These are phyloP conservation scores for Cytospora paraplurivora DNA, from an alignment of 2,329 filamentous ascomycete species.

Conservation along the genomic window DNA sequence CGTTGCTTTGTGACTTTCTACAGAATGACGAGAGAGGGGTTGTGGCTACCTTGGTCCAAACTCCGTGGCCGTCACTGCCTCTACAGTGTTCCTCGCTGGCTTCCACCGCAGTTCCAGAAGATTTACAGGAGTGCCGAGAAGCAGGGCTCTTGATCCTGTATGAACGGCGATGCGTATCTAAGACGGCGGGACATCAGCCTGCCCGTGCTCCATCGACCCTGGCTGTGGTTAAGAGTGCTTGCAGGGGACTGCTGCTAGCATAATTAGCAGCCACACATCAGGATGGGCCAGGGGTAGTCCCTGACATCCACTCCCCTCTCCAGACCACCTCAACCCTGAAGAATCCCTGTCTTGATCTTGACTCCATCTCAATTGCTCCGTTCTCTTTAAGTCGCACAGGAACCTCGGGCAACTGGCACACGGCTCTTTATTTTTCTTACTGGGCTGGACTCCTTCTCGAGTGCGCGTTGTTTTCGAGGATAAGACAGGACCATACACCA, in stretches of 20 bases:
- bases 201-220: constrained; percentile 18
- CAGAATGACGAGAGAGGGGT: not conserved
- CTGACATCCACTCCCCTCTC: constrained; percentile 40
- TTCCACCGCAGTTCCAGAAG: constrained; percentile 10
- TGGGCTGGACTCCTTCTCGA: constrained; percentile 33
- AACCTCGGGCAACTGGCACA: constrained; percentile 42
- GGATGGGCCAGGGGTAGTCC: constrained; percentile 41
- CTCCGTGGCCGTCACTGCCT: not conserved
- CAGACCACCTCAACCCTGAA: constrained; percentile 41
- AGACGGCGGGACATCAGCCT: constrained; percentile 6
- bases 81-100: not conserved
- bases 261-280: constrained; percentile 43
- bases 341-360: constrained; percentile 42
- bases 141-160: constrained; percentile 1
- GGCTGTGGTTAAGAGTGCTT: constrained; percentile 15
- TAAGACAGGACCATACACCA: constrained; percentile 24
- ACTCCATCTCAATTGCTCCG: constrained; percentile 48
- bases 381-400: constrained; percentile 54
- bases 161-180: not conserved
- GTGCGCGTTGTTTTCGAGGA: constrained; percentile 25
- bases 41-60: not conserved
- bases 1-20: constrained; percentile 6
- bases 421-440: constrained; percentile 28
- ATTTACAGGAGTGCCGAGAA: constrained; percentile 3
- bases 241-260: constrained; percentile 35